A percentile compares a stretch with the other conserved stretches of the same genome.
phyloP scores from a whole-genome alignment of 345 rosid genomes.

The Bretschneidera sinensis region DNA sequence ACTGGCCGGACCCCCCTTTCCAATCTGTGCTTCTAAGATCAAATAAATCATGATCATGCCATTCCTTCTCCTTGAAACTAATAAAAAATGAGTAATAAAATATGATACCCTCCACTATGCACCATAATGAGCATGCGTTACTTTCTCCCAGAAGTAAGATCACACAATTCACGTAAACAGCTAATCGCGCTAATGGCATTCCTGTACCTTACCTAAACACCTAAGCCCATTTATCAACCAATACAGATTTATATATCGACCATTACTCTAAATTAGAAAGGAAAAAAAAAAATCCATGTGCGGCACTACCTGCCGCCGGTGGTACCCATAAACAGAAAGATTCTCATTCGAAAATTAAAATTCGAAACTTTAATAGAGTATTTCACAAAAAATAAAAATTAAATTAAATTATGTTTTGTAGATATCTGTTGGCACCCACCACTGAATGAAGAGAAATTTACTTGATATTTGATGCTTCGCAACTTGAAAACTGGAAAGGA shows the following conservation, averaged over 20 bases:
- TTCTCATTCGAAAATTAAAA: too few species aligned
- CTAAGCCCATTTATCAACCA: background rate
- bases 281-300: slow-evolving; percentile 7
- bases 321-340: slow-evolving; percentile 21
- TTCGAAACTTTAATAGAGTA: background rate
- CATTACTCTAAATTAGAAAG: background rate
- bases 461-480: too few species aligned
- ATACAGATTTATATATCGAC: background rate
- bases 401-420: too few species aligned
- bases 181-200: background rate
- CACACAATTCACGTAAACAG: too few species aligned
- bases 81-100: background rate
- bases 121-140: background rate
- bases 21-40: too few species aligned
- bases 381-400: background rate
- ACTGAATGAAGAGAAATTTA: too few species aligned
- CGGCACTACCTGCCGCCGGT: slow-evolving; percentile 31
- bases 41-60: background rate
- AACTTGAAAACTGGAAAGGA: slow-evolving; percentile 5
- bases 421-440: too few species aligned
- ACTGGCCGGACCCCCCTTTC: too few species aligned
- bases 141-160: background rate
- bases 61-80: background rate
- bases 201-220: background rate
- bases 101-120: background rate